Conservation (phyloP, 1,284 basidiomycete genomes). For the Ustilago hordei region DNA sequence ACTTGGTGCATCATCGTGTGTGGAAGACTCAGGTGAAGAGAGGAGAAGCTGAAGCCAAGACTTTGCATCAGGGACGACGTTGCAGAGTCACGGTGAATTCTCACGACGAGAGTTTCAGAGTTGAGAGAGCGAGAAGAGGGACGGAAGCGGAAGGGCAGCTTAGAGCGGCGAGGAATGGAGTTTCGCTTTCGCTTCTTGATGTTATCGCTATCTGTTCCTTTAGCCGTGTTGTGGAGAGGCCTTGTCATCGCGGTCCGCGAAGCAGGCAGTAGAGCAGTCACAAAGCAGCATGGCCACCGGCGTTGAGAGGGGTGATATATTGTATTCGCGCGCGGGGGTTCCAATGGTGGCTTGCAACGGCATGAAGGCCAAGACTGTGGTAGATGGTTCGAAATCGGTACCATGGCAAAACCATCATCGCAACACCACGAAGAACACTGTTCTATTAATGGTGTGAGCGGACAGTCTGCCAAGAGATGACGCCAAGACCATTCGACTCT, state of each 20-base stretch:
- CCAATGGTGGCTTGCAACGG: not conserved
- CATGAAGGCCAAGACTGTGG: constrained; percentile 21
- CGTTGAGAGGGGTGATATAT: not conserved
- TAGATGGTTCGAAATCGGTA: constrained; percentile 11
- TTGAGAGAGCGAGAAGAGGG: not conserved
- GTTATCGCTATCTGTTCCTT: constrained; percentile 1
- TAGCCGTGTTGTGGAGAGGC: not conserved
- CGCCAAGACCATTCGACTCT: constrained; percentile 26
- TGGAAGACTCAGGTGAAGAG: not conserved
- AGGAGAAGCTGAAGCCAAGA: constrained; percentile 17
- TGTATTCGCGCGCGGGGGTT: not conserved
- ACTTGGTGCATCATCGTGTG: constrained; percentile 22
- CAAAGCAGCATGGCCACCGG: not conserved
- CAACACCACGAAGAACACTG: not conserved
- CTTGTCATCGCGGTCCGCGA: not conserved
- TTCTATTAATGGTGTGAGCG: not conserved
- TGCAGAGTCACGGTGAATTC: constrained; percentile 14
- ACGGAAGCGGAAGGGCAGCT: not conserved
- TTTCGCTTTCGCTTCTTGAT: not conserved
- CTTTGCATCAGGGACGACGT: constrained; percentile 15
- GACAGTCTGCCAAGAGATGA: constrained; percentile 22
- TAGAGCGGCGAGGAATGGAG: not conserved
- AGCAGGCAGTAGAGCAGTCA: constrained; percentile 5
- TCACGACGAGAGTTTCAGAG: not conserved
- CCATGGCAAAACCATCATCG: not conserved